Percentiles rank a stretch among this genome's conserved stretches.
phyloP scores from a whole-genome alignment of 2,329 filamentous ascomycete species.

The Lasiodiplodia theobromae region DNA sequence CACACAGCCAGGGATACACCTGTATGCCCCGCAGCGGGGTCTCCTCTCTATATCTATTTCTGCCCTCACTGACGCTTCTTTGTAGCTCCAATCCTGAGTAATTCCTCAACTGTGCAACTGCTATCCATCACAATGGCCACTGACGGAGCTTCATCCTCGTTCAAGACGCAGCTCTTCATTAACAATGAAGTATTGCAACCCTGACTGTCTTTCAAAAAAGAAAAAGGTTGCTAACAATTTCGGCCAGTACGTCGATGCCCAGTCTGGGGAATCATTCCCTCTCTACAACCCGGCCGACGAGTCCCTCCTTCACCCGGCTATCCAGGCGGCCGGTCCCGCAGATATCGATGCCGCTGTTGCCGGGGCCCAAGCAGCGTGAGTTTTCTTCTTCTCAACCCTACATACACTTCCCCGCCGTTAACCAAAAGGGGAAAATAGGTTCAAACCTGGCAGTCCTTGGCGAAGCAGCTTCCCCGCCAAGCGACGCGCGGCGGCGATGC shows the following conservation, averaged over 20 bases:
- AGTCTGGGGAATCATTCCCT: constrained; percentile 35
- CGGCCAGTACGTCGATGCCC: constrained; percentile 39
- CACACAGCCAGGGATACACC: background rate
- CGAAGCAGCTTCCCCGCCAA: constrained; percentile 33
- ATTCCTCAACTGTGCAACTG: background rate
- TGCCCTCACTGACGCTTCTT: background rate
- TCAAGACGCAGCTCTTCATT: constrained; percentile 37
- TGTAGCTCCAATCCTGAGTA: background rate
- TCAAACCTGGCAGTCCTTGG: constrained; percentile 34
- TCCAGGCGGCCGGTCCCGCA: constrained; percentile 36
- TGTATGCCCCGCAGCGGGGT: constrained; percentile 12
- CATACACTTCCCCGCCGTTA: background rate
- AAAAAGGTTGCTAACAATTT: background rate
- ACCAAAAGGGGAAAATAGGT: background rate
- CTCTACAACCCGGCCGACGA: constrained; percentile 40
- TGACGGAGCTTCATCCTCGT: background rate
- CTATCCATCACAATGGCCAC: background rate
- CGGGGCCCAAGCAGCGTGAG: constrained; percentile 37
- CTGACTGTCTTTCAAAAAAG: background rate
- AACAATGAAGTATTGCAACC: constrained; percentile 38
- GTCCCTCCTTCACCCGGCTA: constrained; percentile 35
- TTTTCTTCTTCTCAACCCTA: background rate
- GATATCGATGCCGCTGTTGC: constrained; percentile 41
- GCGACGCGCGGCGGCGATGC: constrained; percentile 38
- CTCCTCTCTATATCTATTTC: background rate